These are phyloP conservation scores for Petunia secreta DNA, from an alignment of 257 asterid species.

Conservation along the genomic window DNA sequence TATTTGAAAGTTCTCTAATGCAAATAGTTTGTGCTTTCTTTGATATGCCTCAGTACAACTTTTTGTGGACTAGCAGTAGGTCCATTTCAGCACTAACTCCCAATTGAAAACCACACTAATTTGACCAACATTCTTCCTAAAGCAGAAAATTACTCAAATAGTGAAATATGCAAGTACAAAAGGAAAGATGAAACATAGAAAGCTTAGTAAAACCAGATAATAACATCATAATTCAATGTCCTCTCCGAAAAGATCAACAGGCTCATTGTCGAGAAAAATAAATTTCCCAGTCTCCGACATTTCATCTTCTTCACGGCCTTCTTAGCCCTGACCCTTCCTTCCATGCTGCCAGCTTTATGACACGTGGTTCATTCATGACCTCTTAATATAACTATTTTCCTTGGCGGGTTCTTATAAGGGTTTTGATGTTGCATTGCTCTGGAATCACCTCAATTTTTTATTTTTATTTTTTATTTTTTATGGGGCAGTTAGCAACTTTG, in stretches of 20 bases:
- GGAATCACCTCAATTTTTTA: not conserved
- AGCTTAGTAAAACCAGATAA: not conserved
- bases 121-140: slow-evolving; percentile 18
- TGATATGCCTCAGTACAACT: not conserved
- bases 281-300: not conserved
- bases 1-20: not conserved
- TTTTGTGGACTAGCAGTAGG: not conserved
- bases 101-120: slow-evolving; percentile 4
- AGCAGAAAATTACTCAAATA: slow-evolving; percentile 1
- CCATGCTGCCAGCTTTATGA: not conserved
- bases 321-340: not conserved
- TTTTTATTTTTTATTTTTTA: not conserved
- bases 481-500: slow-evolving; percentile 10
- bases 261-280: slow-evolving; percentile 13
- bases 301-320: not conserved
- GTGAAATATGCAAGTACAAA: not conserved
- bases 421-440: not conserved
- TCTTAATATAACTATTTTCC: not conserved
- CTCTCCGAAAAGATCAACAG: not conserved
- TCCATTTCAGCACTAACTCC: not conserved
- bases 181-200: not conserved
- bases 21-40: slow-evolving; percentile 16
- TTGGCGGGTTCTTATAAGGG: not conserved
- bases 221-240: not conserved
- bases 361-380: not conserved